These are phyloP conservation scores for Diversispora eburnea DNA, from an alignment of 192 early-diverging fungal genomes.

Conservation along the genomic window DNA sequence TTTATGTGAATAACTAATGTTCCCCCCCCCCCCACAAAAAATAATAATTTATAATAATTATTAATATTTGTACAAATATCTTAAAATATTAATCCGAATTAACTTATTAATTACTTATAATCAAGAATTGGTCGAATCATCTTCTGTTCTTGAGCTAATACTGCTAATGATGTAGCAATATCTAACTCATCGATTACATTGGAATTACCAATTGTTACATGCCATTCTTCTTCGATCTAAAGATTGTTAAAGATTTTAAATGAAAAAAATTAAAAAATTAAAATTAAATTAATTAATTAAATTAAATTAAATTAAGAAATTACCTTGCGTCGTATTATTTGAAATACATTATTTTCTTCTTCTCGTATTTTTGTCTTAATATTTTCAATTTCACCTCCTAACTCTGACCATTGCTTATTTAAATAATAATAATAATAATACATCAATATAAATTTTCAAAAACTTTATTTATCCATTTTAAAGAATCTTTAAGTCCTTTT, in stretches of 20 bases:
- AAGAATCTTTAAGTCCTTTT: neutral
- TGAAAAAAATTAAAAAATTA: too few relatives aligned
- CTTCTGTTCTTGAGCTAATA: slow-evolving; percentile 47
- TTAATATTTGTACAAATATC: too few relatives aligned
- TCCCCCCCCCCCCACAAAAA: too few relatives aligned
- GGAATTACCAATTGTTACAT: slow-evolving; percentile 57
- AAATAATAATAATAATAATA: too few relatives aligned
- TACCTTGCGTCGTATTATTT: slow-evolving; percentile 44
- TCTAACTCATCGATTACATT: slow-evolving; percentile 64
- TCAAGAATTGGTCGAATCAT: slow-evolving; percentile 55
- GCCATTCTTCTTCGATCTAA: slow-evolving; percentile 47
- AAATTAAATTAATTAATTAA: neutral
- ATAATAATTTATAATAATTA: neutral
- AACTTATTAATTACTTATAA: slow-evolving; percentile 22
- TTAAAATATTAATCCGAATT: neutral
- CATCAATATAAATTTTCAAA: too few relatives aligned
- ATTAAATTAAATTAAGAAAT: neutral
- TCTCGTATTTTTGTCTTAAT: slow-evolving; percentile 42
- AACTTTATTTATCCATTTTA: too few relatives aligned
- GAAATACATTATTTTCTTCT: slow-evolving; percentile 53
- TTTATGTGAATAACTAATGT: neutral
- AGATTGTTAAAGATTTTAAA: neutral
- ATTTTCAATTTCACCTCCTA: slow-evolving; percentile 53
- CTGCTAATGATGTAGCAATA: slow-evolving; percentile 59
- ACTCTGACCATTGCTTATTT: slow-evolving; percentile 49